Conservation (phyloP, 176 grass and related monocot species). For the Themeda triandra region DNA sequence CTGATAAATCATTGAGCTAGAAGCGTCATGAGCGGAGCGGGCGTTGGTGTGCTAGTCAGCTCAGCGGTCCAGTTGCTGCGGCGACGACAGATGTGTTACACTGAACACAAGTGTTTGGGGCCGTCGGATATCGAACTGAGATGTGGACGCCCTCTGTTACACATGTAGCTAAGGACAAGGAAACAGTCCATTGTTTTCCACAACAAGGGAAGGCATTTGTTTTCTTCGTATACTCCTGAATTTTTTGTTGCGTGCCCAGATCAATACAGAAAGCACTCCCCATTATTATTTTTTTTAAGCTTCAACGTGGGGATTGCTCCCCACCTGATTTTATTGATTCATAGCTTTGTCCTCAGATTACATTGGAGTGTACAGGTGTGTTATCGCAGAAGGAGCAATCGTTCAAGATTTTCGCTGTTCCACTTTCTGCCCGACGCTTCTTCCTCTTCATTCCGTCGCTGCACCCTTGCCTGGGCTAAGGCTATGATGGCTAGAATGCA, state of each 20-base stretch:
- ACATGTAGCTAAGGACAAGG: background rate
- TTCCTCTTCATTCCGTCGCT: background rate
- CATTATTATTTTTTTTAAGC: no score
- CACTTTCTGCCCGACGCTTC: background rate
- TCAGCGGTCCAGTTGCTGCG: background rate
- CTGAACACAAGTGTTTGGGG: background rate
- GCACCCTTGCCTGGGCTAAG: background rate
- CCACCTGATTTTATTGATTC: no score
- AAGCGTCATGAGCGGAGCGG: background rate
- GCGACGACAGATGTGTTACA: background rate
- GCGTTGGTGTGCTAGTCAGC: background rate
- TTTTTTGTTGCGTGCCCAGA: background rate
- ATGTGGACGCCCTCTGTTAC: no score
- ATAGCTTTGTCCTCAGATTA: no score
- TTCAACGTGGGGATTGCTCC: no score
- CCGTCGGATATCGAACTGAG: background rate
- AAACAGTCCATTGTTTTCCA: background rate
- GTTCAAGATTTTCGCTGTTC: background rate
- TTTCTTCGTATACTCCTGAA: background rate
- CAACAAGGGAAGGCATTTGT: no score
- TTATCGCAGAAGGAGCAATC: background rate
- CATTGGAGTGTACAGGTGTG: no score
- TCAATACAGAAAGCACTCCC: no score
- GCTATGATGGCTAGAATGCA: background rate
- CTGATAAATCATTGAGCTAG: no score